Base-by-base conservation (phyloP, 805 yeast species). In the Yarrowia yakushimensis region DNA sequence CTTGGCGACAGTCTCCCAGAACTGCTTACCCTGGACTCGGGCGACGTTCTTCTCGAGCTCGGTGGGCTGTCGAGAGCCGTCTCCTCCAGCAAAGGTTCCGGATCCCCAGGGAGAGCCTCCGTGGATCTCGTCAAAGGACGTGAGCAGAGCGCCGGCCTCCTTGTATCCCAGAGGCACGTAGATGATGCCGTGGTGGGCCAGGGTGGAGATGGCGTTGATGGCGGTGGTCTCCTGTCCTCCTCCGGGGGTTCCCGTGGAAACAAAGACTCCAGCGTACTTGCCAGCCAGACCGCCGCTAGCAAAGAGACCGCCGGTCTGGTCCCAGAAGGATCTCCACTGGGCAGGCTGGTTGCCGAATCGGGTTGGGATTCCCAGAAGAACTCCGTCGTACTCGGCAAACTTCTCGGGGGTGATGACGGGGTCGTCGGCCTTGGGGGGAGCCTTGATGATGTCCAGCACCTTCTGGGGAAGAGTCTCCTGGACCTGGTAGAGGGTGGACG, bases 51-150 rank as follows among this genome's bases (percentile, higher is more conserved):
- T 76, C 75, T 90, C 96, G 64, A 86, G 76, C 30, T 77, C 80
- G 46, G 85, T 69, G 28, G 91, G 87, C 69, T 78, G 77, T 78
- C 96, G 83, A 9, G 87, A 81, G 61, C 96, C 96, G 70, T 87
- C 94, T 61, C 80, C 79, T 55, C 85, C 89, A 30, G 96, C 92
- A 70, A 81, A 78, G 36, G 88, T 77, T 67, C 96, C 96, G 36
- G 96, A 86, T 73, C 96, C 96, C 91, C 92, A 90, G 42, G 96
- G 83, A 22, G 92, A 83, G 62, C 88, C 89, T 66, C 96, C 96
- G 72, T 87, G 96, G 60, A 84, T 79, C 76, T 88, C 91, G 2
- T 80, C 82, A 39, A 85, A 69, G 73, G 79, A 79, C 39, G 88
- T 76, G 66, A 86, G 70, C 67, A 79, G 80, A 10, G 81, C 79